Conservation (phyloP, 352 stramenopile species). For the Thalassiosira oceanica region DNA sequence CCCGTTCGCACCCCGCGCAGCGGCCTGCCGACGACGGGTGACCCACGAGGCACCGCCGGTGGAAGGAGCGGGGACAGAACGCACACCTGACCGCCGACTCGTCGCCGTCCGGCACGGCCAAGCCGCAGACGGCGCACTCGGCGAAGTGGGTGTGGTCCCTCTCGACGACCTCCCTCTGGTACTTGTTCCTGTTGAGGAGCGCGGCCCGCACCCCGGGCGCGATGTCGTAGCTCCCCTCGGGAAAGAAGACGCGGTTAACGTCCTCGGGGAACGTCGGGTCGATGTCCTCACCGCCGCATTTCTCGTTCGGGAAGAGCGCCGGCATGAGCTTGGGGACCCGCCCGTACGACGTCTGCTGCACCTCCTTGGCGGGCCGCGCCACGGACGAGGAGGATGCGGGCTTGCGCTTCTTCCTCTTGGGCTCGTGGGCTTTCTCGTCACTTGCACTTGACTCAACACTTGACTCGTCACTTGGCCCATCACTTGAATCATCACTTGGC, state of each 20-base stretch:
- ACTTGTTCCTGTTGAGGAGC: constrained; percentile 42
- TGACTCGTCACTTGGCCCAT: too few species aligned
- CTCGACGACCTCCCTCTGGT: constrained; percentile 1
- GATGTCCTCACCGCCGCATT: constrained; percentile 44
- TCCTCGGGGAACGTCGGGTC: constrained; percentile 51
- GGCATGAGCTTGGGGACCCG: constrained; percentile 50
- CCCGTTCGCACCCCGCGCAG: constrained; percentile 61
- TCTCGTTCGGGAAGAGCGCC: constrained; percentile 64
- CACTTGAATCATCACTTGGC: too few species aligned
- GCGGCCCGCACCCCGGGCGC: neutral
- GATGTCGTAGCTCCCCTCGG: constrained; percentile 24
- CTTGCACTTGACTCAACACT: too few species aligned
- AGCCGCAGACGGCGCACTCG: constrained; percentile 86
- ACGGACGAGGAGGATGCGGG: neutral
- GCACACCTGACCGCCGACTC: constrained; percentile 86
- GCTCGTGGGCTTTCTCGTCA: neutral
- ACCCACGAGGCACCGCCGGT: constrained; percentile 81
- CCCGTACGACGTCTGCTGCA: neutral
- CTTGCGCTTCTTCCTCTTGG: neutral
- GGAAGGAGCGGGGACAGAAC: constrained; percentile 89
- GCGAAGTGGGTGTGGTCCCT: constrained; percentile 7
- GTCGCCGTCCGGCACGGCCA: constrained; percentile 79
- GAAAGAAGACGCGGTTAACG: constrained; percentile 56
- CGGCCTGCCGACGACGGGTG: constrained; percentile 40
- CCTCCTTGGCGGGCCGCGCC: constrained; percentile 7